Percentiles rank a stretch among this genome's conserved stretches.
Conservation (phyloP, 2,329 filamentous ascomycete species). For the Neophaeococcomyces aloes region DNA sequence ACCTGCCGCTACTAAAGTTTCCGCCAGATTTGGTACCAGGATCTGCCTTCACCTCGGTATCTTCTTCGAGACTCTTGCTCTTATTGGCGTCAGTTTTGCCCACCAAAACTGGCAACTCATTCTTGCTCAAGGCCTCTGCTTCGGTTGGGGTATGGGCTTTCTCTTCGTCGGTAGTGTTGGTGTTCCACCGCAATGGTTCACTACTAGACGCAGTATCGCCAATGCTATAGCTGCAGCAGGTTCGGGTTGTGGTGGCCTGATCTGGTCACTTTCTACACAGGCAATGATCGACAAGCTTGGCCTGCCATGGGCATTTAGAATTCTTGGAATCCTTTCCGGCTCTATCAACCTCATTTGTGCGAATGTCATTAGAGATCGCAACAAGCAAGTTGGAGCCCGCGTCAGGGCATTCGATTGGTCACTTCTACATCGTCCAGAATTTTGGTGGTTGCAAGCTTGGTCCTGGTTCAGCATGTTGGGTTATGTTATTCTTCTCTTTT, state of each 20-base stretch:
- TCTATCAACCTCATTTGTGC: constrained; percentile 43
- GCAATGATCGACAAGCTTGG: constrained; percentile 48
- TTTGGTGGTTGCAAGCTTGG: constrained; percentile 48
- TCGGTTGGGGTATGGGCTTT: constrained; percentile 54
- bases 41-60: constrained; percentile 19
- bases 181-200: constrained; percentile 54
- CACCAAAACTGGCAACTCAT: constrained; percentile 50
- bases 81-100: constrained; percentile 38
- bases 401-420: constrained; percentile 44
- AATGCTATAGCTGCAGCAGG: constrained; percentile 51
- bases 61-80: constrained; percentile 14
- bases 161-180: constrained; percentile 47
- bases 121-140: constrained; percentile 50
- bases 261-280: constrained; percentile 49
- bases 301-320: constrained; percentile 50
- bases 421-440: constrained; percentile 45
- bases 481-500: constrained; percentile 56
- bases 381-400: constrained; percentile 44
- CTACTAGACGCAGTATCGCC: constrained; percentile 45
- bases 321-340: constrained; percentile 44
- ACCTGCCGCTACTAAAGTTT: constrained; percentile 20
- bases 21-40: constrained; percentile 14
- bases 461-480: constrained; percentile 54
- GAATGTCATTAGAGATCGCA: constrained; percentile 47
- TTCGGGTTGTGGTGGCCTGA: constrained; percentile 48